phyloP scores from a whole-genome alignment of 192 early-diverging fungal genomes.

The Coemansia sp. region DNA sequence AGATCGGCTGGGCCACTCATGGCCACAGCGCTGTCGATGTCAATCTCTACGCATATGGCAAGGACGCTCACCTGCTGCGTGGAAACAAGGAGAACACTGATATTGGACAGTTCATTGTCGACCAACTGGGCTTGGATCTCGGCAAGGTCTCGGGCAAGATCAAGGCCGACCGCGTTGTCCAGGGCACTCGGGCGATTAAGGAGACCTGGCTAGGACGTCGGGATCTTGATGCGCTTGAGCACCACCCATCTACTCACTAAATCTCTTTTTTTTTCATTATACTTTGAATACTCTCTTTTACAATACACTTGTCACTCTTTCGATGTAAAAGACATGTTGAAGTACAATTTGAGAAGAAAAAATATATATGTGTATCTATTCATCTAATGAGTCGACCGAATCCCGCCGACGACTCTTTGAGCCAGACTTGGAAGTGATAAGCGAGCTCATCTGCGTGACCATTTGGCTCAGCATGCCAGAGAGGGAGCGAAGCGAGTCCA shows the following conservation, averaged over 20 bases:
- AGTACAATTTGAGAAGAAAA: neutral
- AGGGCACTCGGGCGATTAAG: constrained; percentile 31
- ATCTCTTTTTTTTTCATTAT: constrained; percentile 2
- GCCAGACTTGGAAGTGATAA: neutral
- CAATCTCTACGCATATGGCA: constrained; percentile 86
- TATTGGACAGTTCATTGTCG: constrained; percentile 71
- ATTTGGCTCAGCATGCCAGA: constrained; percentile 32
- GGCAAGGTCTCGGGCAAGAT: constrained; percentile 61
- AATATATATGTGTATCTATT: neutral
- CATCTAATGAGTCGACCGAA: neutral
- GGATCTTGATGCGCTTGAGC: constrained; percentile 50
- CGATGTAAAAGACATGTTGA: too few relatives aligned
- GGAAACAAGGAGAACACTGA: constrained; percentile 91
- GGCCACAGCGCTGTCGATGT: constrained; percentile 96
- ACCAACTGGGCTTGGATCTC: constrained; percentile 64
- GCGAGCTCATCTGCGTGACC: constrained; percentile 21
- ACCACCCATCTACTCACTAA: constrained; percentile 27
- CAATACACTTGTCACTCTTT: neutral
- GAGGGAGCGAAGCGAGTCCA: constrained; percentile 34
- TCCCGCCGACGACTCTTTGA: constrained; percentile 10
- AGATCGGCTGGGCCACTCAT: constrained; percentile 81
- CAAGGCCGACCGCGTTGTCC: constrained; percentile 39
- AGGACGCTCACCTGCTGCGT: constrained; percentile 58
- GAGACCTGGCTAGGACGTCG: constrained; percentile 45
- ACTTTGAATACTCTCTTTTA: neutral